Evolutionary conservation across 2,329 filamentous ascomycete genomes (phyloP).

Genomic region (Laburnicola sp.): DNA sequence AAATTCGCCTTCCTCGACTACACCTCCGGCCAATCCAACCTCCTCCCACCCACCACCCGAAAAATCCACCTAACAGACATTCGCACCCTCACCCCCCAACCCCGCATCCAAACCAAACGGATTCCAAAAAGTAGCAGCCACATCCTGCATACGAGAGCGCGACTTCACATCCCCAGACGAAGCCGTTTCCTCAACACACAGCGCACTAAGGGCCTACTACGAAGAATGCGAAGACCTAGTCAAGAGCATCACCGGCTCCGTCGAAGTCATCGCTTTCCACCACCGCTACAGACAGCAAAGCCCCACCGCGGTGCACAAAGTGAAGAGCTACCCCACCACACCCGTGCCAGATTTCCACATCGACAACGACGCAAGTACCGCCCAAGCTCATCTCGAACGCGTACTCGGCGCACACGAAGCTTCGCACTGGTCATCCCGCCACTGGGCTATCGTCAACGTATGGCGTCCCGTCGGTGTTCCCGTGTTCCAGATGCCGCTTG

Average conservation of each 20-base stretch:
- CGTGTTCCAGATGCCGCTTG: conserved; percentile 3
- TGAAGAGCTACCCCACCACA: conserved; percentile 1
- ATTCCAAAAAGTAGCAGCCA: not conserved
- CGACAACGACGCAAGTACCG: conserved; percentile 6
- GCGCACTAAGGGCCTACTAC: not conserved
- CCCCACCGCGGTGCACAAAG: not conserved
- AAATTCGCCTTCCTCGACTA: conserved; percentile 5
- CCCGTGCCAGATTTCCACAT: conserved; percentile 8
- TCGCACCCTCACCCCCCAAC: not conserved
- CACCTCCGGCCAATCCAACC: not conserved
- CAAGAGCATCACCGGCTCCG: not conserved
- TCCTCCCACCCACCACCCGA: not conserved
- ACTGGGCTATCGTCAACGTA: conserved; percentile 8
- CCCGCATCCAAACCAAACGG: not conserved
- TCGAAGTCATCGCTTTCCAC: not conserved
- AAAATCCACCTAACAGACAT: conserved; percentile 1
- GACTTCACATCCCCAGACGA: not conserved
- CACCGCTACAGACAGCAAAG: conserved; percentile 2
- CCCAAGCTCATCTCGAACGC: not conserved
- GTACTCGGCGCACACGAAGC: not conserved
- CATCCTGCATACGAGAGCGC: not conserved
- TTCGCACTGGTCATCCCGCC: not conserved
- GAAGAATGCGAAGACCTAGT: conserved; percentile 1
- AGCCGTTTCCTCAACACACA: not conserved
- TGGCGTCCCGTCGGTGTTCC: not conserved